Percentiles rank a stretch among this genome's conserved stretches.
Evolutionary conservation across 148 eudicot genomes (phyloP).

Genomic region (Amaranthus palmeri): DNA sequence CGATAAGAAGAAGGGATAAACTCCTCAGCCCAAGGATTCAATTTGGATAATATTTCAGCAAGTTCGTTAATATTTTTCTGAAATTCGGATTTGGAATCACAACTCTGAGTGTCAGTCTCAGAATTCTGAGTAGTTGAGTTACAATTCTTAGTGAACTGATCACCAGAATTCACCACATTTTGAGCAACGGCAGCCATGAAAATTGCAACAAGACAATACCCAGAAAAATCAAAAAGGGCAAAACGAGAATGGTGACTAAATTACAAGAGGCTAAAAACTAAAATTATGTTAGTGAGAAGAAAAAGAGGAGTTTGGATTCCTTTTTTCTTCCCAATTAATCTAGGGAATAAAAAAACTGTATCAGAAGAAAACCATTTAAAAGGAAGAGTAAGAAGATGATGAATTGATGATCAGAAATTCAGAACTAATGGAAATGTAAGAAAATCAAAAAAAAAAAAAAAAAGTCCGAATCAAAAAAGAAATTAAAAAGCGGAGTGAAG

Average conservation of each 20-base stretch:
- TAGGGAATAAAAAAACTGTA: neutral
- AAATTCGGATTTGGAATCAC: slow-evolving; percentile 48
- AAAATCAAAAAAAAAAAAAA: neutral
- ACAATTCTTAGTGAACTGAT: slow-evolving; percentile 30
- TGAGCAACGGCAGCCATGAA: slow-evolving; percentile 47
- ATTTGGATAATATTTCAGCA: slow-evolving; percentile 59
- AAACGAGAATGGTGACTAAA: slow-evolving; percentile 3
- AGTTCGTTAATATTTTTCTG: slow-evolving; percentile 50
- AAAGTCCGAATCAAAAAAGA: neutral
- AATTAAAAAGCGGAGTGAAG: neutral
- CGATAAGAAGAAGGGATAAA: slow-evolving; percentile 62
- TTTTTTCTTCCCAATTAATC: slow-evolving; percentile 4
- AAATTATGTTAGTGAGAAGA: neutral
- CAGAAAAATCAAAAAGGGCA: slow-evolving; percentile 9
- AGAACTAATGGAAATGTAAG: neutral
- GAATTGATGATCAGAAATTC: slow-evolving; percentile 17
- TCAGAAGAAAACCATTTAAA: slow-evolving; percentile 31
- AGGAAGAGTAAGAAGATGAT: slow-evolving; percentile 4
- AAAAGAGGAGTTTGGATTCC: slow-evolving; percentile 17
- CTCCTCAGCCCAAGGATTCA: slow-evolving; percentile 89
- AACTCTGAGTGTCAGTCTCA: slow-evolving; percentile 35
- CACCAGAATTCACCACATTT: slow-evolving; percentile 38
- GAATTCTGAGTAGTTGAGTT: slow-evolving; percentile 34
- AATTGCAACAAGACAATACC: slow-evolving; percentile 14
- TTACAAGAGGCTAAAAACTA: neutral